These are phyloP conservation scores for Aspergillus conjunctus DNA, from an alignment of 495 filamentous ascomycete genomes.

Conservation along the genomic window DNA sequence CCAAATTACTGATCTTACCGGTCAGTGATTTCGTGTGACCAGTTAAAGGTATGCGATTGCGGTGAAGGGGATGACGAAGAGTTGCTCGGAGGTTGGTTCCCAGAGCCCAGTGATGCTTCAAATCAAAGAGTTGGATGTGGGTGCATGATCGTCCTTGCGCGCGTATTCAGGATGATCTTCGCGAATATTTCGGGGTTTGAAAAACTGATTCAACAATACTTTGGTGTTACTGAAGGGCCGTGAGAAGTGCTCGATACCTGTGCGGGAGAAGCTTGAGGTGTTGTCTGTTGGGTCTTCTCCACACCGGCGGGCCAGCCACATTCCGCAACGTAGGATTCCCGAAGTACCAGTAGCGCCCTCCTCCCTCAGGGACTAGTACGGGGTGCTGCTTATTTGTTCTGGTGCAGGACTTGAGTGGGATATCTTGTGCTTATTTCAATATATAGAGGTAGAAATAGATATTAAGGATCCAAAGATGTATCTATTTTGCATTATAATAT, in stretches of 20 bases:
- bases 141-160: constrained; percentile 20
- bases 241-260: neutral
- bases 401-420: neutral
- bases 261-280: constrained; percentile 2
- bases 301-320: constrained; percentile 28
- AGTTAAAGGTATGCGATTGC: neutral
- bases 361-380: too few species aligned
- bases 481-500: neutral
- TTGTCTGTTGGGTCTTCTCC: constrained; percentile 13
- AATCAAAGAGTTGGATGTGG: constrained; percentile 16
- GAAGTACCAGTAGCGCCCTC: neutral
- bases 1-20: constrained; percentile 21
- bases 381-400: too few species aligned
- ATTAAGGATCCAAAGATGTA: neutral
- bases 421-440: neutral
- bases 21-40: neutral
- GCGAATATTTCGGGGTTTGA: neutral
- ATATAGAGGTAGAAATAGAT: neutral
- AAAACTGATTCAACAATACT: neutral
- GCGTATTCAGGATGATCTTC: neutral
- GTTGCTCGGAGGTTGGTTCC: neutral
- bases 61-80: neutral
- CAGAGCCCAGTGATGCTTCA: constrained; percentile 10
- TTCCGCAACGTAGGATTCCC: constrained; percentile 14
- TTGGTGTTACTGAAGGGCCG: neutral